Evolutionary conservation across 2,329 filamentous ascomycete genomes (phyloP), one percentile per base, ranked within the genome.

Genomic region (Rutstroemia sydowiana): DNA sequence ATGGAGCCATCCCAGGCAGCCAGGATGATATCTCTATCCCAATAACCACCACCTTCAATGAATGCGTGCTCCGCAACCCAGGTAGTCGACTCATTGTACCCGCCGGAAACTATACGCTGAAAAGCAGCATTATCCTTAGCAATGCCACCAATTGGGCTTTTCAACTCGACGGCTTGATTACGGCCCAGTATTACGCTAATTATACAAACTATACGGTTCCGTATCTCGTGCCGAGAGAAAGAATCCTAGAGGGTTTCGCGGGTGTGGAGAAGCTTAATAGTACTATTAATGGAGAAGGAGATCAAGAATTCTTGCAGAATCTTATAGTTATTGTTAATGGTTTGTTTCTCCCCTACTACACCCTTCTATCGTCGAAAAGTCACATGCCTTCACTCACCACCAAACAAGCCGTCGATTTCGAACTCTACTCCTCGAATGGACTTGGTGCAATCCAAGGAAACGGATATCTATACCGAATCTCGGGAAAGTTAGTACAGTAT

Each of bases 141-240:
- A 70, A 70, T 14, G 76, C 75, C 7, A 70, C 65, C 14, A 72
- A 67, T 9, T 75, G 71, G 68, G 75, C 74, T 2, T 63, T 79
- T 18, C 74, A 77, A 57, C 67, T 78, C 34, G 76, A 79, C 59
- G 76, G 76, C 14, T 69, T 68, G 20, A 75, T 80, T 53, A 74
- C 74, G 57, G 71, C 76, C 1, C 75, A 70, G 10, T 51, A 51
- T 37, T 51, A 45, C 23, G 21, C 48, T 1, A 46, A 39, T 37
- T 23, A 20, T 3, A 46, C 48, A 10, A 21, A 20, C 8, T 51
- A 39, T 46, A 16, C 6, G n/a, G 7, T 46, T 13, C 48, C 48
- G 16, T 51, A 51, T 26, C 9, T 51, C 6, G 48, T 51, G 5
- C 48, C 32, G 4, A 20, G 41, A 6, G 23, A 14, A 16, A 51